Evolutionary conservation across 768 basidiomycete genomes (phyloP), one percentile per base, ranked within the genome.

Genomic region (Lactifluus piperatus): DNA sequence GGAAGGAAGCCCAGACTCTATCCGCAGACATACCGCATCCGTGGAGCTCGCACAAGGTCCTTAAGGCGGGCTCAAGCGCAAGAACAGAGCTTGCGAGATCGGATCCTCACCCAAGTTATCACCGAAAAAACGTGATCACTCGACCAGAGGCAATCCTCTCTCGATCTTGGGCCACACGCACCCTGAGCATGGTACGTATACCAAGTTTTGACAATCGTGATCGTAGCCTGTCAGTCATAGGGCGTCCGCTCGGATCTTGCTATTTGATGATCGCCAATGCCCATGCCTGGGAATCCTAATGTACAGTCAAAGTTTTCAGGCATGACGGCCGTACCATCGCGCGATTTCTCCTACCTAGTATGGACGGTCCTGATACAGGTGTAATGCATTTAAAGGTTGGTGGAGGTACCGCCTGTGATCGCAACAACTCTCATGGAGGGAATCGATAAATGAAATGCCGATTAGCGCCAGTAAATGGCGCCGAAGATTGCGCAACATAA

Each of bases 1-100:
- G 59, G 49, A 56, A 60, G 59, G 59, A 60, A 60, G 53, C 53
- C 48, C 45, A 49, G 39, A 43, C 32, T 43, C 46, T 24, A 32
- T 49, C 32, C 37, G 47, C 52, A 44, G 5, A 34, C 18, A 39
- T 41, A 20, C 47, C 53, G 18, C 48, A 56, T 49, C 46, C 16
- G 41, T 55, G 5, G 46, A 44, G n/a, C n/a, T 54, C 54, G 43
- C 49, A 47, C 34, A 51, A 36, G 50, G 26, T 52, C 57, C 57
- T 22, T 26, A 32, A 58, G 36, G 45, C 16, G 9, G 39, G 24
- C 37, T 10, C 36, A 5, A 13, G 20, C 24, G 22, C 43, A 44
- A 24, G 14, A 43, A 51, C 30, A 49, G 24, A 11, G 26, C 29
- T 29, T 14, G 54, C 43, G 37, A 39, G 29, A 49, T 51, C 26